A percentile compares a stretch with the other conserved stretches of the same genome.
phyloP scores from a whole-genome alignment of 371 early-diverging fungal genomes.

The Mucor saturninus region DNA sequence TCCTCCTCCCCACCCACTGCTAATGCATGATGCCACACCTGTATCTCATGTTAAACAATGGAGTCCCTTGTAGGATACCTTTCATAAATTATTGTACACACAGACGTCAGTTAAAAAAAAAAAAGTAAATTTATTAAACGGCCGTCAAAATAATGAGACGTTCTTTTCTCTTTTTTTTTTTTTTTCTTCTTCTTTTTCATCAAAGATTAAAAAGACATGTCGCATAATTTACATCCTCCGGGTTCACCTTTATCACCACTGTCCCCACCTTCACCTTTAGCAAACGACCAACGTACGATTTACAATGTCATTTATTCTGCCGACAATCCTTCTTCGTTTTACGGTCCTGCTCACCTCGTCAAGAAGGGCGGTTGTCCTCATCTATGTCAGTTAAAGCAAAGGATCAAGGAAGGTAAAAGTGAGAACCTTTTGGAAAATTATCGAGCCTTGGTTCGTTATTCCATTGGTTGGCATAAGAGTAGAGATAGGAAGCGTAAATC shows the following conservation, averaged over 20 bases:
- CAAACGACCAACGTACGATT: conserved; percentile 29
- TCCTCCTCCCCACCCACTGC: too few relatives aligned
- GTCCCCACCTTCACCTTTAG: conserved; percentile 24
- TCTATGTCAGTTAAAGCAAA: conserved; percentile 36
- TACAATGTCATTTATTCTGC: conserved; percentile 44
- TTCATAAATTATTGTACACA: too few relatives aligned
- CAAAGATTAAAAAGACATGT: not conserved
- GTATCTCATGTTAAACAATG: too few relatives aligned
- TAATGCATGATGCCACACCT: too few relatives aligned
- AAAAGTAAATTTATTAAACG: not conserved
- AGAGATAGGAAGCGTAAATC: conserved; percentile 24
- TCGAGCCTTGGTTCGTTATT: conserved; percentile 40
- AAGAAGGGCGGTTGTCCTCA: conserved; percentile 45
- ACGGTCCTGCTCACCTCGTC: conserved; percentile 26
- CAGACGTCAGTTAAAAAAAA: too few relatives aligned
- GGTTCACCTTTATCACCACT: conserved; percentile 27
- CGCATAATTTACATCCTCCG: conserved; percentile 17
- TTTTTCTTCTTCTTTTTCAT: not conserved
- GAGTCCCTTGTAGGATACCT: too few relatives aligned
- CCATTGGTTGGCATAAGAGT: conserved; percentile 41
- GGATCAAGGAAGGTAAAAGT: conserved; percentile 12
- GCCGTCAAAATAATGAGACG: not conserved
- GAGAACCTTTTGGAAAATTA: conserved; percentile 39
- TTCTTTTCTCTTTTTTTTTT: conserved; percentile 2
- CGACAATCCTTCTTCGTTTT: conserved; percentile 45